phyloP scores from a whole-genome alignment of 2,329 filamentous ascomycete genomes.

The Cladosporium oxysporum region DNA sequence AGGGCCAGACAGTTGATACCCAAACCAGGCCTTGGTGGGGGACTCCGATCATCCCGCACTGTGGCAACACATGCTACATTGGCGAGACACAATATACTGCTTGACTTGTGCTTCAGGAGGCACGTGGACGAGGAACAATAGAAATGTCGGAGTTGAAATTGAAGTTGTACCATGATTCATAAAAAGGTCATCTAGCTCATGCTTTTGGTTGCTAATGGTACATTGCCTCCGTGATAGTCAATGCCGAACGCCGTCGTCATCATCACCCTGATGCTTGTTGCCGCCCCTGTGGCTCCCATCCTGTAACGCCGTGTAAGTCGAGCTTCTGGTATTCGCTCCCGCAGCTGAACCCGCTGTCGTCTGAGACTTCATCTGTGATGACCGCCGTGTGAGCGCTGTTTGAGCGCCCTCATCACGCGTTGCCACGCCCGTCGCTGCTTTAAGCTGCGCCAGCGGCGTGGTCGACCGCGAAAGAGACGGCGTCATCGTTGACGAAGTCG shows the following conservation, averaged over 20 bases:
- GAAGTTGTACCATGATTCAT: constrained; percentile 16
- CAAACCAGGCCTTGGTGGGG: neutral
- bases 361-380: constrained; percentile 11
- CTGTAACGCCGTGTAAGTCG: constrained; percentile 13
- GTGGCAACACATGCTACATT: neutral
- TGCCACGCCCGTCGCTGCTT: constrained; percentile 50
- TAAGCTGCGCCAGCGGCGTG: constrained; percentile 47
- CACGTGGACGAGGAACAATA: neutral
- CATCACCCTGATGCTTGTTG: constrained; percentile 9
- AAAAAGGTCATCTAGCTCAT: constrained; percentile 21
- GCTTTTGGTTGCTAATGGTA: constrained; percentile 20
- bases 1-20: neutral
- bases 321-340: constrained; percentile 19
- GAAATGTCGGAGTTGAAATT: neutral
- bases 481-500: constrained; percentile 44
- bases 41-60: neutral
- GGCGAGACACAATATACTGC: neutral
- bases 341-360: constrained; percentile 1
- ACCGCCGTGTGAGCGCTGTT: constrained; percentile 30
- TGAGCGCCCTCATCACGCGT: constrained; percentile 40
- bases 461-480: constrained; percentile 44
- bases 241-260: constrained; percentile 18
- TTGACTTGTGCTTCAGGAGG: neutral
- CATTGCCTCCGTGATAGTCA: constrained; percentile 13
- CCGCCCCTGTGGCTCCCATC: constrained; percentile 6